Percentiles rank a stretch among this genome's conserved stretches.
Evolutionary conservation across 805 yeast genomes (phyloP).

Genomic region (Teunomyces kruisii): DNA sequence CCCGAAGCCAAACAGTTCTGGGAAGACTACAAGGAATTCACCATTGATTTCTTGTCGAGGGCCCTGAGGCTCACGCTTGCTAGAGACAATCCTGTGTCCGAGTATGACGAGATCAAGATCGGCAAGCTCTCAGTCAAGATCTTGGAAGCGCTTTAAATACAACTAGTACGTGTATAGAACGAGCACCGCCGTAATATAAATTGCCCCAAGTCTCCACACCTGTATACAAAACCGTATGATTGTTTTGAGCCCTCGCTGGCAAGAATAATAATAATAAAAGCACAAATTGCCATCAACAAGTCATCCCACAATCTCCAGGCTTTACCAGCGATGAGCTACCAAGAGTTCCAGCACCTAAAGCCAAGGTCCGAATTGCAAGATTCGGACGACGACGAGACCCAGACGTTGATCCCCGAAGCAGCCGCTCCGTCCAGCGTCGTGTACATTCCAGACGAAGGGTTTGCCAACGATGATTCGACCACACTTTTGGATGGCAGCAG

Average conservation of each 20-base stretch:
- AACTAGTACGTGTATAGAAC: background rate
- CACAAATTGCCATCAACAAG: constrained; percentile 2
- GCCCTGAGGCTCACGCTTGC: constrained; percentile 4
- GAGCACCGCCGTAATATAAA: no score
- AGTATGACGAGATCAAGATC: background rate
- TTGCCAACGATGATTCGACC: constrained; percentile 27
- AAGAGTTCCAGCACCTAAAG: constrained; percentile 5
- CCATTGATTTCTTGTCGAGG: background rate
- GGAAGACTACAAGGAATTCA: constrained; percentile 4
- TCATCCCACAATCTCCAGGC: background rate
- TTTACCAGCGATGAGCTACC: background rate
- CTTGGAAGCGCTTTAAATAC: background rate
- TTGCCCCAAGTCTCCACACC: background rate
- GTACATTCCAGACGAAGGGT: constrained; percentile 36
- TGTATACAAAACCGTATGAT: background rate
- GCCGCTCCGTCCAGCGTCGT: constrained; percentile 18
- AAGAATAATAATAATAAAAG: background rate
- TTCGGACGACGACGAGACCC: constrained; percentile 11
- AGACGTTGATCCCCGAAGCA: constrained; percentile 9
- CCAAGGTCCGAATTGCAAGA: background rate
- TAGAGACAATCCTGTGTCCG: background rate
- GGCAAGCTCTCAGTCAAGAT: constrained; percentile 4
- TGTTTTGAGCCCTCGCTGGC: background rate
- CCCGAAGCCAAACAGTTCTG: background rate
- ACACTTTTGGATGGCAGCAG: constrained; percentile 30